Evolutionary conservation across 2,329 filamentous ascomycete species (phyloP).

Genomic region (Fusarium annulatum): DNA sequence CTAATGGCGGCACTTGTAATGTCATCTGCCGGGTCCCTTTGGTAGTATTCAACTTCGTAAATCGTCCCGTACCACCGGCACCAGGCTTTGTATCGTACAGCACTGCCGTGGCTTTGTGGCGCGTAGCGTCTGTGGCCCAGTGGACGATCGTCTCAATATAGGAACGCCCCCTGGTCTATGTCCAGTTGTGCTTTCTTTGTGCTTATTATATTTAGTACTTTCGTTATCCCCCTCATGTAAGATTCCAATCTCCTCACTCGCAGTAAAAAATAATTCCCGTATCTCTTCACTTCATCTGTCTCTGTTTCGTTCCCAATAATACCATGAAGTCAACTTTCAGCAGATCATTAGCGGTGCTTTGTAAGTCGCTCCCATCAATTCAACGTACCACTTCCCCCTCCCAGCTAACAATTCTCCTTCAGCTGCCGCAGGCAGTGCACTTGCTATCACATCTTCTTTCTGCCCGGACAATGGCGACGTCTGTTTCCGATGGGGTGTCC

Average conservation of each 20-base stretch:
- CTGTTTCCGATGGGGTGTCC: slow-evolving; percentile 68
- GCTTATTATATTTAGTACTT: slow-evolving; percentile 30
- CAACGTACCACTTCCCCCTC: not conserved
- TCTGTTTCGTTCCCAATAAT: not conserved
- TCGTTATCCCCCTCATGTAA: slow-evolving; percentile 16
- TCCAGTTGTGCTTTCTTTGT: slow-evolving; percentile 19
- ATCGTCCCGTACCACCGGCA: not conserved
- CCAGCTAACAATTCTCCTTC: slow-evolving; percentile 15
- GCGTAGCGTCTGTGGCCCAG: slow-evolving; percentile 14
- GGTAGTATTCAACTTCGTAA: slow-evolving; percentile 13
- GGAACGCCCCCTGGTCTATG: slow-evolving; percentile 10
- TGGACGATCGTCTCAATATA: slow-evolving; percentile 17
- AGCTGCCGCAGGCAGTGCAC: slow-evolving; percentile 41
- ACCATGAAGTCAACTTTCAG: slow-evolving; percentile 38
- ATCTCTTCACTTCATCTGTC: not conserved
- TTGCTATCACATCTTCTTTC: slow-evolving; percentile 47
- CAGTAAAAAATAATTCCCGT: not conserved
- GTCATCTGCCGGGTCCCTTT: slow-evolving; percentile 24
- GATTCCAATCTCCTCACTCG: slow-evolving; percentile 1
- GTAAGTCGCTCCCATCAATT: slow-evolving; percentile 25
- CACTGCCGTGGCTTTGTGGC: slow-evolving; percentile 24
- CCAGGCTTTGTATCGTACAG: not conserved
- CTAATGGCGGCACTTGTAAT: slow-evolving; percentile 24
- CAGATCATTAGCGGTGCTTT: slow-evolving; percentile 33
- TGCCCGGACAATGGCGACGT: slow-evolving; percentile 58